These are phyloP conservation scores for Metschnikowia rubicola DNA, from an alignment of 805 yeast species.

Conservation along the genomic window DNA sequence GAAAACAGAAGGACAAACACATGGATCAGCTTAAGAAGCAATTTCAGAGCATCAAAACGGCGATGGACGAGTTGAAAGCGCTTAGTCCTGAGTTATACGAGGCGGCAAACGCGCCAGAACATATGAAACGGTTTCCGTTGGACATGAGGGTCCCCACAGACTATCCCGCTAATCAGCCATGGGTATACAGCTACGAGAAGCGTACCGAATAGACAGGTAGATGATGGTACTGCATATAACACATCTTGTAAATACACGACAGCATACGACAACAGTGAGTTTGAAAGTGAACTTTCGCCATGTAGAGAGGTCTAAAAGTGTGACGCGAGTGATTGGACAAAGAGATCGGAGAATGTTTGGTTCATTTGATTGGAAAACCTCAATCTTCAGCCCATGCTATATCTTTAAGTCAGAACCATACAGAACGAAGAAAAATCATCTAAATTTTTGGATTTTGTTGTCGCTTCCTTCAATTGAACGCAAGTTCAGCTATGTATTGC, in stretches of 20 bases:
- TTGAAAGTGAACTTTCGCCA: no score
- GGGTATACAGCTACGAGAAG: conserved; percentile 55
- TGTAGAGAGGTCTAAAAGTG: no score
- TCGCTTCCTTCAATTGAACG: no score
- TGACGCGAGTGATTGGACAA: no score
- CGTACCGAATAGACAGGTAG: background rate
- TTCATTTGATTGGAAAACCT: no score
- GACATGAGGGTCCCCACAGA: conserved; percentile 88
- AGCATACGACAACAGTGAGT: background rate
- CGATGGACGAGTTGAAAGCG: conserved; percentile 65
- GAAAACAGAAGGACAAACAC: conserved; percentile 45
- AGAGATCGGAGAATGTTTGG: no score
- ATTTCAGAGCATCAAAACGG: conserved; percentile 59
- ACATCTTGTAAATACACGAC: conserved; percentile 10
- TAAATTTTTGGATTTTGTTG: no score
- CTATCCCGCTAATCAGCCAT: conserved; percentile 75
- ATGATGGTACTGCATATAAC: background rate
- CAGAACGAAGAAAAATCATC: no score
- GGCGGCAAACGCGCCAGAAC: conserved; percentile 57
- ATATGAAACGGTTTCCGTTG: conserved; percentile 65
- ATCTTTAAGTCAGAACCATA: no score
- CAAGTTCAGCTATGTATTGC: no score
- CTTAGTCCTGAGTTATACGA: conserved; percentile 54
- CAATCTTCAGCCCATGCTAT: no score
- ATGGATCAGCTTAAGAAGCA: conserved; percentile 50